These are phyloP conservation scores for Cladosporium sp. DNA, from an alignment of 2,329 filamentous ascomycete species.

Conservation along the genomic window DNA sequence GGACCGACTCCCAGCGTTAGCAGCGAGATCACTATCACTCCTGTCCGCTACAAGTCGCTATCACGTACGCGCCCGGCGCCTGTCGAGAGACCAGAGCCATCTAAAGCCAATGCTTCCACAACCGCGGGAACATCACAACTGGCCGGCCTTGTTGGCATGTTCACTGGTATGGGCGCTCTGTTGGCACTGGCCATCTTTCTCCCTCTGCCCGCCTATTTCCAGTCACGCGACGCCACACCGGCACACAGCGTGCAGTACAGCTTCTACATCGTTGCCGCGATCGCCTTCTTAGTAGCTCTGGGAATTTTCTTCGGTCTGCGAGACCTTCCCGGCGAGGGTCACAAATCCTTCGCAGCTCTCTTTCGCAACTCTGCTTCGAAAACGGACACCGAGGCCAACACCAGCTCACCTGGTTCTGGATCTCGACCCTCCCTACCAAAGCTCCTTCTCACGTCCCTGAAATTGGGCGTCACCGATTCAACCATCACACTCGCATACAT, in stretches of 20 bases:
- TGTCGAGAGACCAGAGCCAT: conserved; percentile 10
- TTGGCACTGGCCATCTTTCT: conserved; percentile 79
- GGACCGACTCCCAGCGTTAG: conserved; percentile 65
- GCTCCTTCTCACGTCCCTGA: conserved; percentile 39
- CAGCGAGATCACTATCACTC: conserved; percentile 73
- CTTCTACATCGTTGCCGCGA: conserved; percentile 77
- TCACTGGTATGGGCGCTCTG: conserved; percentile 87
- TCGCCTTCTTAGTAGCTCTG: conserved; percentile 68
- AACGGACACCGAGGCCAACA: conserved; percentile 19
- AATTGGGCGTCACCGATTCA: conserved; percentile 67
- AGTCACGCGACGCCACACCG: conserved; percentile 66
- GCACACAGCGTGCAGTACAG: conserved; percentile 73
- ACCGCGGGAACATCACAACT: conserved; percentile 46
- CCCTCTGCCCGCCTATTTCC: conserved; percentile 78
- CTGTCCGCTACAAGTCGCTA: conserved; percentile 44
- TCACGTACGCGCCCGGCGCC: conserved; percentile 17
- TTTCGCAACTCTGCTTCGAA: conserved; percentile 21
- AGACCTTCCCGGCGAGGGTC: conserved; percentile 65
- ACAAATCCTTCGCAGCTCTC: conserved; percentile 61
- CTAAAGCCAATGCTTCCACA: neutral
- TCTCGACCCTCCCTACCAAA: conserved; percentile 43
- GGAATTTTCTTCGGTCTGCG: conserved; percentile 72
- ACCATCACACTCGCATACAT: conserved; percentile 85
- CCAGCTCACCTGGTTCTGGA: conserved; percentile 23
- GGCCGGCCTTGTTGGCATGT: conserved; percentile 85